Base-by-base conservation (phyloP, 2,329 filamentous ascomycete genomes). In the Fusarium xylarioides region DNA sequence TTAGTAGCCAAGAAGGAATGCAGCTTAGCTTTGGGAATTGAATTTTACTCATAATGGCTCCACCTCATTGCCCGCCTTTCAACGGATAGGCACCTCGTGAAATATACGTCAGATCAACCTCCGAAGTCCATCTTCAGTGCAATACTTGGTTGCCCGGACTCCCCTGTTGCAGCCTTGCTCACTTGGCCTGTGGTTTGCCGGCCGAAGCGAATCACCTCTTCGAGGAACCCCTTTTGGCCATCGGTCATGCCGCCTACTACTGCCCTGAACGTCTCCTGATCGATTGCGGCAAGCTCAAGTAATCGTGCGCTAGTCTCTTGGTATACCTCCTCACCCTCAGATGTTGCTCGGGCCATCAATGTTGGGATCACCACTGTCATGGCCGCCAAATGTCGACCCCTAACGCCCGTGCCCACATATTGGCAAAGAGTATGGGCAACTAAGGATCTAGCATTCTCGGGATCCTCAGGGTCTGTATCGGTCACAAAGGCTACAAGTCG, bases 61-160 rank as follows among this genome's bases (percentile, higher is more conserved):
- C 38, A 47, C 40, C 60, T 54, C 46, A 59, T 50, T 28, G 21
- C 21, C 43, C 35, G 46, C 47, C 49, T n/a, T 62, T 26, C 47
- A 34, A 32, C n/a, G 21, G 21, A 34, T 34, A 50, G 30, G 66
- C 32, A 44, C 70, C 23, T 59, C 44, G 54, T 40, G 38, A 65
- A 43, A 61, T 56, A 16, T 34, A 34, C 37, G 35, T 43, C 68
- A 55, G 53, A 62, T 76, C 76, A 81, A 47, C 84, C 83, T 10
- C 90, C 90, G 87, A 99, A 98, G 81, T 97, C 88, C 93, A 98
- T 97, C 87, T 97, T 96, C 79, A 99, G 83, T 60, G 94, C 94
- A 86, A 99, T 99, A 71, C 86, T 96, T 18, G 96, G 96, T 81
- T 90, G 90, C 34, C 84, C 88, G 65, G 85, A 83, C 66, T 83